Evolutionary conservation across 164 flowering plant genomes (phyloP).

Genomic region (Liquidambar formosana): DNA sequence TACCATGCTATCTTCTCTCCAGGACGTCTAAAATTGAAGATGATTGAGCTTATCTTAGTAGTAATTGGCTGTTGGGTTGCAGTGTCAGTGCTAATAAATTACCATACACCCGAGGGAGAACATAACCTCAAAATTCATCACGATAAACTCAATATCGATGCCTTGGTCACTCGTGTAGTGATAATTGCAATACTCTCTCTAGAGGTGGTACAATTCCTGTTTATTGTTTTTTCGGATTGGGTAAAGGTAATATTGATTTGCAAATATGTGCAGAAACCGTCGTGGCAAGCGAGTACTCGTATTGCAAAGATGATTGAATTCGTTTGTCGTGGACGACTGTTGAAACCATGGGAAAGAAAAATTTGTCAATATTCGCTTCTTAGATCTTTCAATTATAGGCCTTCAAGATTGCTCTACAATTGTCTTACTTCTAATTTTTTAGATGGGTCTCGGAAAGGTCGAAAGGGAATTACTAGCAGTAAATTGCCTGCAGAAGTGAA

Average conservation of each 20-base stretch:
- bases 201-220: neutral
- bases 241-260: neutral
- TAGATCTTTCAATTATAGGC: neutral
- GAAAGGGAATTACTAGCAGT: neutral
- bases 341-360: slow-evolving; percentile 2
- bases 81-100: too few species aligned
- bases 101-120: too few species aligned
- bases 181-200: neutral
- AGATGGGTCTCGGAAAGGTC: neutral
- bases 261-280: slow-evolving; percentile 1
- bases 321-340: neutral
- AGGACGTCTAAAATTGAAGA: too few species aligned
- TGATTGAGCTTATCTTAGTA: too few species aligned
- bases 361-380: slow-evolving; percentile 6
- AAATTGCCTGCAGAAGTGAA: neutral
- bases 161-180: too few species aligned
- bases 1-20: slow-evolving; percentile 2
- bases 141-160: too few species aligned
- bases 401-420: neutral
- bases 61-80: too few species aligned
- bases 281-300: neutral
- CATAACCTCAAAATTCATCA: too few species aligned
- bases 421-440: too few species aligned
- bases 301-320: neutral
- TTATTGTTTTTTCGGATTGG: slow-evolving; percentile 2